Evolutionary conservation across 1,284 basidiomycete genomes (phyloP), one percentile per base, ranked within the genome.

Genomic region (Rhodotorula sp.): DNA sequence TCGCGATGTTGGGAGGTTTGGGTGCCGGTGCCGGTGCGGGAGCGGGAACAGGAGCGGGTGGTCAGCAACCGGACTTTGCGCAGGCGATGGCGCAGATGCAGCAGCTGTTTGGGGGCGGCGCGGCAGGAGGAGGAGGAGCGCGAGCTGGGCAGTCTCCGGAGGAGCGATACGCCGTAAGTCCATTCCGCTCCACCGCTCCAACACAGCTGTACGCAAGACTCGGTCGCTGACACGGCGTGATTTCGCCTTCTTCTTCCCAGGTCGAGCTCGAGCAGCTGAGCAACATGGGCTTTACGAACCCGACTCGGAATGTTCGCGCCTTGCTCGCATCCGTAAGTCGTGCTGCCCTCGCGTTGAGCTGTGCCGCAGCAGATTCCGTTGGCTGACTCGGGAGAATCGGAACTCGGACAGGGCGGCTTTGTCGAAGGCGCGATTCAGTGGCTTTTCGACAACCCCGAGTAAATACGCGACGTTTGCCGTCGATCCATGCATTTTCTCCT

Each of bases 1-100:
- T 81, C 77, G 77, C 81, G 8, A 80, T 79, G 73, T 78, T 82
- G 58, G 80, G 79, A 15, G 65, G 66, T 14, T 23, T 34, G 38
- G 61, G 34, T 43, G 38, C 50, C 18, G 73, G 60, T 3, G 71
- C 63, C 3, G 64, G 66, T 3, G 50, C 50, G 2, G 50, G 50
- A 21, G 8, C 50, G 19, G 69, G 71, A 45, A 60, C 67, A 7
- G 49, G 67, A 18, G 68, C 56, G 10, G 45, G 34, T 2, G 74
- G 43, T 19, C 64, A 62, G 31, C 56, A 54, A 47, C 58, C 45
- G 7, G 62, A 73, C 23, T 34, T 73, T 57, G 64, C 61, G 57
- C 67, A 65, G 52, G 61, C 70, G 26, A 54, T 75, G 48, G 62
- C 68, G 60, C 69, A 70, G 58, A 31, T 72, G 38, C 69, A 71